Base-by-base conservation (phyloP, 2,329 filamentous ascomycete species). In the Graphilbum sp. region DNA sequence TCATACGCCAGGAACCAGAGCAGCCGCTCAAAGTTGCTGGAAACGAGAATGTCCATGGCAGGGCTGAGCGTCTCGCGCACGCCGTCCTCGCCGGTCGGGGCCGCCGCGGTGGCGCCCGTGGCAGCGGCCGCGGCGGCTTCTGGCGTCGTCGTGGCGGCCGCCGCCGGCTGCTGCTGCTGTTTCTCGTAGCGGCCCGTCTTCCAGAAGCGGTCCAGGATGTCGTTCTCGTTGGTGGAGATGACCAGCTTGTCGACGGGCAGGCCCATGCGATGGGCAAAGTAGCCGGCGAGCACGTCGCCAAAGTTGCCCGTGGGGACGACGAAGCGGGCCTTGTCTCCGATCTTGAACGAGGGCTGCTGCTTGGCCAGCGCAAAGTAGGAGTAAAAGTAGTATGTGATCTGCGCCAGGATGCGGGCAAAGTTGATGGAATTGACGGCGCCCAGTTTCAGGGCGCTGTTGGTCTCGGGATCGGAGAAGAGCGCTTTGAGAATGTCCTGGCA, bases 361-460 rank as follows among this genome's bases (percentile, higher is more conserved):
- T 66, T 71, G 43, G 66, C 68, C 25, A 98, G 75, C 13, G 77
- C 64, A 61, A 95, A 94, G 67, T 96, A 96, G 12, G 90, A 77
- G 59, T 90, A 69, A 66, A 95, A 93, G 67, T 94, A 98, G 69
- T 94, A 96, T 43, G 84, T 85, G 46, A 93, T 95, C 63, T 98
- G 90, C 12, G 90, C 88, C 29, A 98, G 71, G 49, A 98, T 96
- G 49, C 90, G 72, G 2, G 87, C 82, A 72, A 80, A 95, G 63
- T 96, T 96, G 63, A 96, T 96, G 34, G 82, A 90, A 66, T 96
- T 96, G 48, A 96, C 85, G 32, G 90, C 88, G 31, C 82, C 88
- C 32, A 96, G 78, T 48, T 84, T 85, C 52, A 88, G 74, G 2
- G 72, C 75, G 48, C 70, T 64, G 66, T 96, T 96, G 55, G 83